Percentiles rank a stretch among this genome's conserved stretches.
Conservation (phyloP, 805 yeast species). For the Teunomyces lycoperdinae region DNA sequence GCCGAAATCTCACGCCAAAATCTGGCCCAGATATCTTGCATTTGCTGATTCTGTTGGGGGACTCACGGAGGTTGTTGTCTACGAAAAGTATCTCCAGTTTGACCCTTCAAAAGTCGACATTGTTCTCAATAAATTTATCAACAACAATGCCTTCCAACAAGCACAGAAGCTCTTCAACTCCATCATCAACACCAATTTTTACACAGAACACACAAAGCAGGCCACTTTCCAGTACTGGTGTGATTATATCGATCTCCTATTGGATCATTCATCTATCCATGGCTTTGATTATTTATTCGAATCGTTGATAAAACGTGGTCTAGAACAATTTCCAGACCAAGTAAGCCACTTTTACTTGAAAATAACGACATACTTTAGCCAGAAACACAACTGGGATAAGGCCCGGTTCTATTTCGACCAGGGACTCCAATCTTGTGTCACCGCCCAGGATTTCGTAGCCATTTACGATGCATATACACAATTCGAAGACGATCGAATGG, state of each 20-base stretch:
- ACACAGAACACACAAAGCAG: slow-evolving; percentile 10
- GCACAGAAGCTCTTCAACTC: slow-evolving; percentile 31
- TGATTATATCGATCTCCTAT: slow-evolving; percentile 1
- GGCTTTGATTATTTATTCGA: slow-evolving; percentile 2
- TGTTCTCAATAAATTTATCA: slow-evolving; percentile 29
- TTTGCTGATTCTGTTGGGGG: slow-evolving; percentile 49
- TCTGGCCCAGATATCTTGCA: slow-evolving; percentile 52
- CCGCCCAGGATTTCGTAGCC: slow-evolving; percentile 59
- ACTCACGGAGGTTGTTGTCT: slow-evolving; percentile 28
- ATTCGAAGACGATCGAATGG: slow-evolving; percentile 47
- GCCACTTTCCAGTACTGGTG: not conserved
- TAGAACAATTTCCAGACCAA: slow-evolving; percentile 55
- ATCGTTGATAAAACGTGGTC: not conserved
- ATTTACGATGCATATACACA: slow-evolving; percentile 64
- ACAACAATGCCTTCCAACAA: slow-evolving; percentile 22
- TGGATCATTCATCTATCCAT: not conserved
- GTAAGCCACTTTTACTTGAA: slow-evolving; percentile 45
- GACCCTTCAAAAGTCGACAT: slow-evolving; percentile 26
- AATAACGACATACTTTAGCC: slow-evolving; percentile 47
- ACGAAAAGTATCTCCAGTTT: slow-evolving; percentile 27
- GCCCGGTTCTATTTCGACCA: slow-evolving; percentile 41
- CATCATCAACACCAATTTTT: slow-evolving; percentile 28
- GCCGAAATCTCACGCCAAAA: slow-evolving; percentile 42
- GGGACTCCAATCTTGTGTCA: slow-evolving; percentile 44
- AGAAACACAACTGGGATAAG: slow-evolving; percentile 24